Base-by-base conservation (phyloP, 768 basidiomycete genomes). In the Gautieria morchelliformis region DNA sequence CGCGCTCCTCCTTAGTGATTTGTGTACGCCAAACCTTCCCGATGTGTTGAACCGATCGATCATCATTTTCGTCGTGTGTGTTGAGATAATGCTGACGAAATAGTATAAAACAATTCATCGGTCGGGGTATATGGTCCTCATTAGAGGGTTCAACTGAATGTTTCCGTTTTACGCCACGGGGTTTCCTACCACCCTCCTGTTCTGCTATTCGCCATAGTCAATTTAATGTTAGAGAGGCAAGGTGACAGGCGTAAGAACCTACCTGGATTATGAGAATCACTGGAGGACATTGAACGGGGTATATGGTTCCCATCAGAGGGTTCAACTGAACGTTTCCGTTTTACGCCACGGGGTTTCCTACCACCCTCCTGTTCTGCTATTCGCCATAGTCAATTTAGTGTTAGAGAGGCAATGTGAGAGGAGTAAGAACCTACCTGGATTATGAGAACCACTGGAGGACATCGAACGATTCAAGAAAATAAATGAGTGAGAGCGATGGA, bases 31-130 rank as follows among this genome's bases (percentile, higher is more conserved):
- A 27, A 27, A 27, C 5, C 2, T 27, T 2, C 27, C 27, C 27
- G 27, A 27, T 27, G 5, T 27, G 27, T 27, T 27, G n/a, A n/a
- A n/a, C n/a, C n/a, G n/a, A n/a, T n/a, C n/a, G n/a, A n/a, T 27
- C 27, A 27, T 5, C 27, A 2, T 5, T 27, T 27, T 27, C 27
- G 27, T 27, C 5, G 10, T 66, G 64, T 37, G 70, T 65, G 15
- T 4, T 17, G 20, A 73, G 69, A 17, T 70, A 68, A 59, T 73
- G 67, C 53, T 68, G 70, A 6, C 74, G 63, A 61, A 71, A 75
- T 33, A 75, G 64, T 47, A 75, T 73, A 61, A 75, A 75, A 8
- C 70, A 68, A 62, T 75, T 75, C 17, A 69, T 52, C 4, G 74
- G 74, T 15, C 74, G 63, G 8, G 70, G 71, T 20, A 74, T 69